phyloP scores from a whole-genome alignment of 2,329 filamentous ascomycete species.

The Xylariaceae sp. region DNA sequence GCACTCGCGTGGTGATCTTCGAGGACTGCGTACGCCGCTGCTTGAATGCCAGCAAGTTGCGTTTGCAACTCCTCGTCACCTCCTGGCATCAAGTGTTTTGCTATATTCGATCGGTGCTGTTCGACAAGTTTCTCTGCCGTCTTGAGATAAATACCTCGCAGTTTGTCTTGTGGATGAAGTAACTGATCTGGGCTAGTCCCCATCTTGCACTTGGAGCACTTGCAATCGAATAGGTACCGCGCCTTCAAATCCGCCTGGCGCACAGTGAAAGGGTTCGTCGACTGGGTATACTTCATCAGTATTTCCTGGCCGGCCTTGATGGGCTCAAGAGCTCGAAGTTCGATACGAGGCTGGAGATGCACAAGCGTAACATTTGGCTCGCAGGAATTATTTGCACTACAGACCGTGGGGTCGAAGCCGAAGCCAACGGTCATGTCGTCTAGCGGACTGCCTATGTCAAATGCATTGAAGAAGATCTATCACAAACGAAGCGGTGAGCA shows the following conservation, averaged over 20 bases:
- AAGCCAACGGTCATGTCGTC: constrained; percentile 20
- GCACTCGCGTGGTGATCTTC: constrained; percentile 9
- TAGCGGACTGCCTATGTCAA: constrained; percentile 18
- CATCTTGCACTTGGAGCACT: constrained; percentile 43
- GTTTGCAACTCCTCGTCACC: constrained; percentile 14
- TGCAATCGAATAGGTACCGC: constrained; percentile 46
- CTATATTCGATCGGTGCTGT: constrained; percentile 12
- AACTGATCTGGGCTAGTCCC: constrained; percentile 39
- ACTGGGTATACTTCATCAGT: constrained; percentile 45
- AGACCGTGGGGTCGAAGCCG: constrained; percentile 27
- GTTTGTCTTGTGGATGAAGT: constrained; percentile 18
- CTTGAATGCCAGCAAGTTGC: constrained; percentile 23
- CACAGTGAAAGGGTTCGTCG: constrained; percentile 39
- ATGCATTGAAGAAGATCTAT: constrained; percentile 21
- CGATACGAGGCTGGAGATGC: constrained; percentile 42
- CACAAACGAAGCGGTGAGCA: constrained; percentile 3
- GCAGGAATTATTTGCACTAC: constrained; percentile 46
- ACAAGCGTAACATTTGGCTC: constrained; percentile 45
- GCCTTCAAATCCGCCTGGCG: constrained; percentile 41
- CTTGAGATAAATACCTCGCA: constrained; percentile 14
- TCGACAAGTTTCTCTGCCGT: constrained; percentile 19
- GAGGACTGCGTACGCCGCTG: constrained; percentile 21
- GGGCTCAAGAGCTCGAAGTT: constrained; percentile 40
- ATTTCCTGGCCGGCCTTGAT: constrained; percentile 48
- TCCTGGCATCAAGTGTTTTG: constrained; percentile 8